A percentile compares a stretch with the other conserved stretches of the same genome.
These are phyloP conservation scores for Aquilaria agallochum DNA, from an alignment of 441 rosid genomes.

Conservation along the genomic window DNA sequence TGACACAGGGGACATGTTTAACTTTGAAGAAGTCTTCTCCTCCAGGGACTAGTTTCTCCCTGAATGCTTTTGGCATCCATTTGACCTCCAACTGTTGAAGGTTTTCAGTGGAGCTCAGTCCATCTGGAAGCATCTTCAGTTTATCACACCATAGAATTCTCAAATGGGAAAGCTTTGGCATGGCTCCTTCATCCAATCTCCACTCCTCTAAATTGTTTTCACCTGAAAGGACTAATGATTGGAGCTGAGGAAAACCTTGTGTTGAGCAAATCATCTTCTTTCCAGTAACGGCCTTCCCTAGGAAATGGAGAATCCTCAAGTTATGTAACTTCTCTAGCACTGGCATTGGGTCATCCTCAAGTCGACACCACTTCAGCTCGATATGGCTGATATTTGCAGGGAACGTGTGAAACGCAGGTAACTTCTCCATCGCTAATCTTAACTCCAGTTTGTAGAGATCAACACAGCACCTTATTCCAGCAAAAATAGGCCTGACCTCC, in stretches of 20 bases:
- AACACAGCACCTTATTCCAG: not conserved
- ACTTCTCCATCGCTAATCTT: not conserved
- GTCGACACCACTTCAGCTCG: not conserved
- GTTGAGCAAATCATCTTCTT: constrained; percentile 2
- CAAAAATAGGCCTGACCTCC: too few relatives aligned
- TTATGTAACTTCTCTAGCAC: not conserved
- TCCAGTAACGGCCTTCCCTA: not conserved
- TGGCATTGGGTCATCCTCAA: constrained; percentile 13
- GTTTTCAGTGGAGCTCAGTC: not conserved
- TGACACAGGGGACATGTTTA: not conserved
- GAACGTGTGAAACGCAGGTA: not conserved
- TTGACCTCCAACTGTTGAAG: not conserved
- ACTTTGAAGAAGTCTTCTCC: constrained; percentile 9
- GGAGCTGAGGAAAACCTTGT: constrained; percentile 1
- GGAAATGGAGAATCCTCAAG: not conserved
- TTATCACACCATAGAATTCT: fast-evolving
- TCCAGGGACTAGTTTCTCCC: constrained; percentile 1
- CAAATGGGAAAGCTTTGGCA: not conserved
- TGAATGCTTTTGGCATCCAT: not conserved
- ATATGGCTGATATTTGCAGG: not conserved
- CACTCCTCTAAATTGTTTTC: not conserved
- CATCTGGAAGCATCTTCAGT: constrained; percentile 3
- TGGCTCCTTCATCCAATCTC: constrained; percentile 5
- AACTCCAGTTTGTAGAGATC: not conserved
- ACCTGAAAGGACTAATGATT: not conserved